These are phyloP conservation scores for Coccomyxa sp. DNA, from an alignment of 139 green algal genomes.

Conservation along the genomic window DNA sequence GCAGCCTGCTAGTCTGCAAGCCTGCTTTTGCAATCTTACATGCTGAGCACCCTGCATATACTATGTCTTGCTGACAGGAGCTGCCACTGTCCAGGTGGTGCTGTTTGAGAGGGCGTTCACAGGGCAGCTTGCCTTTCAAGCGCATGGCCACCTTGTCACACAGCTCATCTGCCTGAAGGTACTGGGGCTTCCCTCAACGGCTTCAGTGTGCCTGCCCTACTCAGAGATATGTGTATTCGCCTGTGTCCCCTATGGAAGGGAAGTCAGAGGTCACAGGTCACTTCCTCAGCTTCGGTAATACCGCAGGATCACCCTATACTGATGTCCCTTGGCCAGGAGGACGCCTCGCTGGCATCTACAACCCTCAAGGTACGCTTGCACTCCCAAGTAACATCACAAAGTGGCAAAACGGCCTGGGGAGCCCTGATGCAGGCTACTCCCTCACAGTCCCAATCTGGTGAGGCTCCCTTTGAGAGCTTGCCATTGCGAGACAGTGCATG, in stretches of 20 bases:
- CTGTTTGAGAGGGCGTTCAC: background rate
- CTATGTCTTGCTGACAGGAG: background rate
- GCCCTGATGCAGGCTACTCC: too few species aligned
- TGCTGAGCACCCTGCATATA: background rate
- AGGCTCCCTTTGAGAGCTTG: too few species aligned
- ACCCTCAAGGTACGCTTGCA: conserved; percentile 5
- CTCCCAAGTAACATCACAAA: too few species aligned
- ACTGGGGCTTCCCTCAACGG: too few species aligned
- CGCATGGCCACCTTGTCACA: background rate
- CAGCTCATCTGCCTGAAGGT: background rate
- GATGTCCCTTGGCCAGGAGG: background rate
- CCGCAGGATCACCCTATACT: background rate
- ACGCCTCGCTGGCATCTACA: background rate
- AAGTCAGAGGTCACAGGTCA: too few species aligned
- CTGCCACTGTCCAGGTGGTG: background rate
- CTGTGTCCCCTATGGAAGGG: too few species aligned
- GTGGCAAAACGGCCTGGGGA: too few species aligned
- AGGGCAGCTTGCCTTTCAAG: background rate
- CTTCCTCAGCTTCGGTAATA: too few species aligned
- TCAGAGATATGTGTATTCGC: too few species aligned
- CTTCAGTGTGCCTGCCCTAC: background rate
- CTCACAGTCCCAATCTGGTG: too few species aligned
- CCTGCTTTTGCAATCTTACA: conserved; percentile 24
- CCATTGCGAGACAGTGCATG: too few species aligned
- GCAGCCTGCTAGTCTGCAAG: conserved; percentile 24